Evolutionary conservation across 257 asterid genomes (phyloP), one percentile per base, ranked within the genome.

Genomic region (Misopates orontium): DNA sequence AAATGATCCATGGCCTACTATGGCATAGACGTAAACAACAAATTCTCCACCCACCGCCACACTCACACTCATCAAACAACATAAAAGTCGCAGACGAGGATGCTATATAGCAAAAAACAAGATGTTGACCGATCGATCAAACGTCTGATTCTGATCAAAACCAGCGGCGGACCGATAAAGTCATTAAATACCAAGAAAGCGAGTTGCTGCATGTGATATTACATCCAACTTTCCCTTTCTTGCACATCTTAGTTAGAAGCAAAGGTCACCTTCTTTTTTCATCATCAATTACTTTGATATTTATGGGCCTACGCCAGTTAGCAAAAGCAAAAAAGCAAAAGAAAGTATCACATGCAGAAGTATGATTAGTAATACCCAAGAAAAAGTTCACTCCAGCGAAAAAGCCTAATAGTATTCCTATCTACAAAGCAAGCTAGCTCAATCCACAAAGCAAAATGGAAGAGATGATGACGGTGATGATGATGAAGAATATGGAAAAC

Each of bases 381-480:
- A 60, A 39, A n/a, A 41, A 58, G 45, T 24, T 57, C 40, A n/a
- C 54, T 66, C 45, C 59, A 60, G 73, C 73, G 32, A 42, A 66
- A 45, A 63, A 62, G 39, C 55, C 50, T 10, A 3, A 1, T 36
- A 5, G 11, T 36, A 36, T 36, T 36, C 42, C n/a, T 17, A 59
- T 71, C 68, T 48, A 62, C 63, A 60, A 69, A 72, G n/a, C n/a
- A n/a, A n/a, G n/a, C n/a, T n/a, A n/a, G 20, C 67, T 58, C 54
- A 62, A 71, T 69, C 74, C 28, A 74, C 49, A 73, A 71, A 75
- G 56, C 71, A 60, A 66, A 55, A 76, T 78, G 89, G 80, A 81
- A 64, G 87, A 75, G 76, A 75, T 77, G 83, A 72, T 82, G 83
- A 79, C 56, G 82, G 72, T 75, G 83, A 79, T 77, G 85, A 83